Conservation (phyloP, 768 basidiomycete species). For the Coprinellus micaceus region DNA sequence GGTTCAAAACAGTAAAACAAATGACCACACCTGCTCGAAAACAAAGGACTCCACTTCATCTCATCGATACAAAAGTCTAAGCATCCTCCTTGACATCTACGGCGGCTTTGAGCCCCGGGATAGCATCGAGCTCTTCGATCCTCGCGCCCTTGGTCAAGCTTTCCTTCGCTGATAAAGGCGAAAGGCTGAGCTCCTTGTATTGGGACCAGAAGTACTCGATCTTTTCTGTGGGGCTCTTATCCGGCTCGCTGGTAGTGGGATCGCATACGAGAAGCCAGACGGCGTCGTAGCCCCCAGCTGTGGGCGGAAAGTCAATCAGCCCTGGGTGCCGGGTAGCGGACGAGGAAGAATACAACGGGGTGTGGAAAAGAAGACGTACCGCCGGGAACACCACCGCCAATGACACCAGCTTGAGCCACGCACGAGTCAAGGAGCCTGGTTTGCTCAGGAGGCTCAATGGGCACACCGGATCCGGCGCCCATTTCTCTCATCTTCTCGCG, state of each 20-base stretch:
- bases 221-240: slow-evolving; percentile 49
- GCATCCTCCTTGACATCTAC: slow-evolving; percentile 14
- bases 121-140: slow-evolving; percentile 54
- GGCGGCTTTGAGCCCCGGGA: slow-evolving; percentile 51
- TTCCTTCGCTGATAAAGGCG: slow-evolving; percentile 69
- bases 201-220: slow-evolving; percentile 67
- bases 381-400: slow-evolving; percentile 95
- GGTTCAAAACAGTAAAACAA: too few species aligned
- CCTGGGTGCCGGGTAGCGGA: not conserved
- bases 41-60: too few species aligned
- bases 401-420: slow-evolving; percentile 72
- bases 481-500: slow-evolving; percentile 80
- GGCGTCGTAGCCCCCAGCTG: slow-evolving; percentile 97
- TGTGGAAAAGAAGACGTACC: slow-evolving; percentile 53
- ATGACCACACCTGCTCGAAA: too few species aligned
- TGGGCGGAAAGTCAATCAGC: slow-evolving; percentile 4
- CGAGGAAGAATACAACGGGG: too few species aligned
- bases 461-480: slow-evolving; percentile 72
- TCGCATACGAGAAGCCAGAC: slow-evolving; percentile 89
- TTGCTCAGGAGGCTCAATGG: slow-evolving; percentile 89
- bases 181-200: slow-evolving; percentile 61
- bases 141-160: slow-evolving; percentile 64
- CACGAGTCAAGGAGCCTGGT: slow-evolving; percentile 79
- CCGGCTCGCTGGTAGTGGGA: slow-evolving; percentile 40
- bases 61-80: too few species aligned